A percentile compares a stretch with the other conserved stretches of the same genome.
Evolutionary conservation across 2,329 filamentous ascomycete species (phyloP).

Genomic region (Penicillium janthinellum): DNA sequence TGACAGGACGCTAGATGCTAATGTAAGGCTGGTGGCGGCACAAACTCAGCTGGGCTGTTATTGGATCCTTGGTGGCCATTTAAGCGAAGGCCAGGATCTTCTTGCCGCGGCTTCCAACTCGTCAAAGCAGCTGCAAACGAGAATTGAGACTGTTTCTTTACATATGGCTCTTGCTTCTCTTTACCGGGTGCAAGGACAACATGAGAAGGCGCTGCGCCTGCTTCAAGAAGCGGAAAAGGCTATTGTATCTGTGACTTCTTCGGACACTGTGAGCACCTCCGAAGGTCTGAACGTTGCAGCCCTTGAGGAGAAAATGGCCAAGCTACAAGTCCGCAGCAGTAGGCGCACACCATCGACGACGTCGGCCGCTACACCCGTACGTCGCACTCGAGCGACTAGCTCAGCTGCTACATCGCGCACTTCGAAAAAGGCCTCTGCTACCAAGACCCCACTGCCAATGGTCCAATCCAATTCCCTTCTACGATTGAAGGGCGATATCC

Average conservation of each 20-base stretch:
- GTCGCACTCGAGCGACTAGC: constrained; percentile 36
- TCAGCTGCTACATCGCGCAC: constrained; percentile 23
- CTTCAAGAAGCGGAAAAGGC: constrained; percentile 53
- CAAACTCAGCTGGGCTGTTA: constrained; percentile 51
- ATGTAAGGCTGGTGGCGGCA: constrained; percentile 54
- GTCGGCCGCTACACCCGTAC: constrained; percentile 24
- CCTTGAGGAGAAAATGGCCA: constrained; percentile 47
- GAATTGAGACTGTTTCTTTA: constrained; percentile 55
- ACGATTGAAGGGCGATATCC: constrained; percentile 51
- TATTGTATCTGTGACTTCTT: constrained; percentile 45
- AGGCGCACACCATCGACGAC: constrained; percentile 29
- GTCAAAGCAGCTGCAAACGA: constrained; percentile 53
- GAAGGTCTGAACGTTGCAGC: constrained; percentile 34
- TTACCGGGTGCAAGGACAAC: constrained; percentile 50
- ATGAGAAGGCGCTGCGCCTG: constrained; percentile 51
- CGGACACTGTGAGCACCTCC: constrained; percentile 33
- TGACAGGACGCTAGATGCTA: constrained; percentile 67
- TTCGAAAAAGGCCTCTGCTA: constrained; percentile 22
- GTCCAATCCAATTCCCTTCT: constrained; percentile 44
- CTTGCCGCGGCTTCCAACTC: constrained; percentile 60
- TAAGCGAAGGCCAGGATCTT: constrained; percentile 57
- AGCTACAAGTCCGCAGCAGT: constrained; percentile 40
- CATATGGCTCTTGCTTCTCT: constrained; percentile 49
- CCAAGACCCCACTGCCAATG: constrained; percentile 21
- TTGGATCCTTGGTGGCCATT: constrained; percentile 53